Evolutionary conservation across 441 rosid species (phyloP).

Genomic region (Raphanus hybrid): DNA sequence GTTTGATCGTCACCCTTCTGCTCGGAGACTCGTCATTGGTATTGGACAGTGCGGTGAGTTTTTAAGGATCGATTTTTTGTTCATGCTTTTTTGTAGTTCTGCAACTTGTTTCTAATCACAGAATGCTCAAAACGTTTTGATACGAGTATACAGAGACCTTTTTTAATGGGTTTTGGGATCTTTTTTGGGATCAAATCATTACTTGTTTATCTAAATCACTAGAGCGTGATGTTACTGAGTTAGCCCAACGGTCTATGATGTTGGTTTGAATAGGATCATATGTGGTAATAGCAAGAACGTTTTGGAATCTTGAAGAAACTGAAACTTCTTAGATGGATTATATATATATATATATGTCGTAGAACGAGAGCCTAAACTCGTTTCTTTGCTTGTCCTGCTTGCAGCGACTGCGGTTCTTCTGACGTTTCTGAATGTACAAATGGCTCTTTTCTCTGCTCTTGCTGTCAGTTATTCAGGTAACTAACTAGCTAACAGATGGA

Average conservation of each 20-base stretch:
- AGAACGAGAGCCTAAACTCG: neutral
- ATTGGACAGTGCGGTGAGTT: slow-evolving; percentile 80
- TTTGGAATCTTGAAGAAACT: slow-evolving; percentile 3
- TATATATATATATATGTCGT: neutral
- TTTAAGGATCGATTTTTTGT: slow-evolving; percentile 18
- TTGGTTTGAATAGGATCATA: neutral
- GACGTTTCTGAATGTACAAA: slow-evolving; percentile 75
- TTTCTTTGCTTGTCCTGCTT: slow-evolving; percentile 37
- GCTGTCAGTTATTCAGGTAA: slow-evolving; percentile 78
- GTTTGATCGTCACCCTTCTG: slow-evolving; percentile 62
- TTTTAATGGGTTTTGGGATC: neutral
- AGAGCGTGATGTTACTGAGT: neutral
- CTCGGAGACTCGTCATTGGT: slow-evolving; percentile 60
- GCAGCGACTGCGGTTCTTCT: slow-evolving; percentile 78
- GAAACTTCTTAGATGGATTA: neutral
- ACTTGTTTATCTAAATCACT: slow-evolving; percentile 3
- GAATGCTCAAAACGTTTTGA: slow-evolving; percentile 2
- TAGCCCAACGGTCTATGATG: neutral
- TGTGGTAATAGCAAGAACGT: neutral
- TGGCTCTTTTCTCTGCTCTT: slow-evolving; percentile 81
- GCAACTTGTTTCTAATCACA: slow-evolving; percentile 9
- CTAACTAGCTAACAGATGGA: neutral
- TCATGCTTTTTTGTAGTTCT: neutral
- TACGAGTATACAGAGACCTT: neutral
- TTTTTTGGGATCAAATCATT: neutral